A percentile compares a stretch with the other conserved stretches of the same genome.
These are phyloP conservation scores for Prinsepia uniflora DNA, from an alignment of 306 rosid genomes.

Conservation along the genomic window DNA sequence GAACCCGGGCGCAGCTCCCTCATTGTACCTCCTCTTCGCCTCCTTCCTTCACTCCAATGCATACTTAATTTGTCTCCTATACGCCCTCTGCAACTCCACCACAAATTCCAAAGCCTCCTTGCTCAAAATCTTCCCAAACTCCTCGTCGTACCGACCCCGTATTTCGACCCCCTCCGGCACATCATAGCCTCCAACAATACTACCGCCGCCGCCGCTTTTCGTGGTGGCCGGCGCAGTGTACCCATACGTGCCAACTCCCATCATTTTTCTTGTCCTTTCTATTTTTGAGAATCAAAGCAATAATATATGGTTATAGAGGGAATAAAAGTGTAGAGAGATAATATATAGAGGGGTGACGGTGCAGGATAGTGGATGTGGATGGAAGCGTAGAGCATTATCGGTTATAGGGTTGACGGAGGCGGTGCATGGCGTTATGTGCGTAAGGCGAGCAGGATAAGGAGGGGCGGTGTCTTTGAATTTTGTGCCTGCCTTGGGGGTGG, in stretches of 20 bases:
- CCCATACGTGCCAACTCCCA: constrained; percentile 40
- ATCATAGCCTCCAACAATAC: constrained; percentile 37
- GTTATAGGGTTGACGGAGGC: constrained; percentile 20
- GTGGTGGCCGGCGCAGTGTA: constrained; percentile 7
- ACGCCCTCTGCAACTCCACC: constrained; percentile 68
- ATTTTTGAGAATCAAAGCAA: background rate
- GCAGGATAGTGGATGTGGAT: constrained; percentile 10
- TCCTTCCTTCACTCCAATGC: constrained; percentile 74
- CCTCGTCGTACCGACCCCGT: constrained; percentile 63
- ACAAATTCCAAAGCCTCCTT: constrained; percentile 71
- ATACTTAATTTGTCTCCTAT: constrained; percentile 59
- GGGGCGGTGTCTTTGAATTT: constrained; percentile 19
- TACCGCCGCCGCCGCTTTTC: background rate
- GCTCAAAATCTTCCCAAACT: constrained; percentile 58
- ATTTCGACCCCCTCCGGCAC: constrained; percentile 71
- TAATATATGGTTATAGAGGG: background rate
- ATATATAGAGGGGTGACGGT: background rate
- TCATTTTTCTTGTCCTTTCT: background rate
- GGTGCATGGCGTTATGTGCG: constrained; percentile 34
- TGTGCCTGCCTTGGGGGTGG: constrained; percentile 45
- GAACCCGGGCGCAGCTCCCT: constrained; percentile 66
- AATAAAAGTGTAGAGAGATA: background rate
- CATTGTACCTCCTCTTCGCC: constrained; percentile 61
- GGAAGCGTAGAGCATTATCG: background rate
- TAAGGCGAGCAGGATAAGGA: constrained; percentile 25